Evolutionary conservation across 805 yeast genomes (phyloP).

Genomic region (Candida pini): DNA sequence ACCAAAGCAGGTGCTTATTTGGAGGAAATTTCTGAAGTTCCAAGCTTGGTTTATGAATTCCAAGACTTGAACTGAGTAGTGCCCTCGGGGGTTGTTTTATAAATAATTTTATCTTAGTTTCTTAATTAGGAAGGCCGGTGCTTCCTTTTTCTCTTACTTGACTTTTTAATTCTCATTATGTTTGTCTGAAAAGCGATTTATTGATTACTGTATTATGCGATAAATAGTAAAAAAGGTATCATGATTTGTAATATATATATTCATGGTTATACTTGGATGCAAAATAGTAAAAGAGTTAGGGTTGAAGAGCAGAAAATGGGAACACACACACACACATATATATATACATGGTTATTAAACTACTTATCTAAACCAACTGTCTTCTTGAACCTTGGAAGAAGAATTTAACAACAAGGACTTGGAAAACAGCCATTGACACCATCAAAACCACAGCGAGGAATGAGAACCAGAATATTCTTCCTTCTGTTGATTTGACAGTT

Average conservation of each 20-base stretch:
- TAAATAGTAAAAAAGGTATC: no score
- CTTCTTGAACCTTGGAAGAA: slow-evolving; percentile 69
- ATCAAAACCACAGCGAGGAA: slow-evolving; percentile 57
- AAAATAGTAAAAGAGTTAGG: neutral
- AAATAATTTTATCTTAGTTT: no score
- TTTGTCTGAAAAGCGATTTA: no score
- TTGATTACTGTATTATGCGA: no score
- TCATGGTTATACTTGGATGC: no score
- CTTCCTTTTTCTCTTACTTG: no score
- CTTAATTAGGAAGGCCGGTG: no score
- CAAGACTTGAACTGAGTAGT: slow-evolving; percentile 26
- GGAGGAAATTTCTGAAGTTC: slow-evolving; percentile 6
- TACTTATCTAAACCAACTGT: slow-evolving; percentile 43
- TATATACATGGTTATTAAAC: neutral
- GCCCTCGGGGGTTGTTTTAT: no score
- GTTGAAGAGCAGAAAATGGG: neutral
- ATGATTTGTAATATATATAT: no score
- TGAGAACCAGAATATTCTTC: slow-evolving; percentile 61
- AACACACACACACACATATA: neutral
- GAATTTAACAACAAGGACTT: slow-evolving; percentile 61
- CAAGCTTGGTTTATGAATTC: slow-evolving; percentile 22
- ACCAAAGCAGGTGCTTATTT: slow-evolving; percentile 26
- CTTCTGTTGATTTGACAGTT: slow-evolving; percentile 62
- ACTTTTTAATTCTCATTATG: no score
- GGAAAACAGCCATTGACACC: slow-evolving; percentile 66